Evolutionary conservation across 1,139 yeast species (phyloP).

Genomic region (Yamadazyma taylorii): DNA sequence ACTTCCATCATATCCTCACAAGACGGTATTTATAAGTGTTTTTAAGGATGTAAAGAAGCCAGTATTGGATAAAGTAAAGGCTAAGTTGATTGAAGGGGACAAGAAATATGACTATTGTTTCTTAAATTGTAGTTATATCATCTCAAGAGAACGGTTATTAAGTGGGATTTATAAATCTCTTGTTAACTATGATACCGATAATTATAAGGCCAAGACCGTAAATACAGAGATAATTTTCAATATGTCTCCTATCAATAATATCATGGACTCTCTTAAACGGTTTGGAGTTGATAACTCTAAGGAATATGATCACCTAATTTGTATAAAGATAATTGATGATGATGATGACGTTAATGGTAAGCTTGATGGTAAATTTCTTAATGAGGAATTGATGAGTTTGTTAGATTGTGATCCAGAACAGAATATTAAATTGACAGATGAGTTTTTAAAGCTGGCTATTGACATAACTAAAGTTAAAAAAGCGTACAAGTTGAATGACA

Average conservation of each 20-base stretch:
- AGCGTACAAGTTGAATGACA: constrained; percentile 39
- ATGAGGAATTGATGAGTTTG: constrained; percentile 18
- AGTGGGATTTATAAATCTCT: constrained; percentile 37
- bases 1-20: constrained; percentile 38
- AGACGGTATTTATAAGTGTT: constrained; percentile 25
- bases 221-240: constrained; percentile 44
- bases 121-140: constrained; percentile 36
- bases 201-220: constrained; percentile 41
- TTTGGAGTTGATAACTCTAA: constrained; percentile 40
- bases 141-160: constrained; percentile 38
- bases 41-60: constrained; percentile 21
- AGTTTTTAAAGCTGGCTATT: constrained; percentile 20
- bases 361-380: too few relatives aligned
- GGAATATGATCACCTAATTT: constrained; percentile 22
- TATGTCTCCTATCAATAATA: constrained; percentile 45
- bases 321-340: constrained; percentile 27
- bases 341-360: constrained; percentile 10
- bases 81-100: constrained; percentile 30
- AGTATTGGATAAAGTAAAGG: constrained; percentile 26
- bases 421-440: constrained; percentile 25
- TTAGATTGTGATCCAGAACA: constrained; percentile 15
- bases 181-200: constrained; percentile 24
- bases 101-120: constrained; percentile 41
- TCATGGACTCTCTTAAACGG: constrained; percentile 42
- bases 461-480: constrained; percentile 37